A percentile compares a stretch with the other conserved stretches of the same genome.
phyloP scores from a whole-genome alignment of 179 eudicot species.

The Silene coronaria region DNA sequence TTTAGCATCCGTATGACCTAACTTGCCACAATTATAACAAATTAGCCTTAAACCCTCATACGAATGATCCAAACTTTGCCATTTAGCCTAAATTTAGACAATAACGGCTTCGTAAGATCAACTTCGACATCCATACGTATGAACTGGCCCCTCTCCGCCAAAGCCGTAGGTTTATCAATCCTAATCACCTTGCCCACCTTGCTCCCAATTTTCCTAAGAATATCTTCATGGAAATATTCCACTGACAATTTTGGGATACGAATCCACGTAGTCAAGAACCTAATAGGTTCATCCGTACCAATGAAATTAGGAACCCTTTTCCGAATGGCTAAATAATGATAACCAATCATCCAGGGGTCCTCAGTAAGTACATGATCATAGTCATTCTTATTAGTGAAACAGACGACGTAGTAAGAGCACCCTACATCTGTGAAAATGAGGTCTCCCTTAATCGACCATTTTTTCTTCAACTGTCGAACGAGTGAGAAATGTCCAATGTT shows the following conservation, averaged over 20 bases:
- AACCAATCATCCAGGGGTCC: neutral
- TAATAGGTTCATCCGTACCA: neutral
- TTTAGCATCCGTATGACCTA: neutral
- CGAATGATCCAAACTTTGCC: neutral
- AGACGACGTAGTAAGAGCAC: neutral
- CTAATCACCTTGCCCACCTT: neutral
- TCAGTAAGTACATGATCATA: neutral
- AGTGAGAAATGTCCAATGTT: neutral
- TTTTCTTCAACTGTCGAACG: neutral
- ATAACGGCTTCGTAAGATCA: neutral
- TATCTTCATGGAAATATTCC: neutral
- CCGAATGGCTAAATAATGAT: neutral
- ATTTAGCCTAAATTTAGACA: neutral
- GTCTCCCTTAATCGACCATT: neutral
- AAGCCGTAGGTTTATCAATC: neutral
- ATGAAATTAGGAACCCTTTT: slow-evolving; percentile 12
- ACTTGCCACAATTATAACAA: neutral
- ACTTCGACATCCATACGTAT: neutral
- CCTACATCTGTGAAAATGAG: neutral
- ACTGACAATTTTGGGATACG: neutral
- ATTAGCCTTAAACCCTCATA: neutral
- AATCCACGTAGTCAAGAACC: neutral
- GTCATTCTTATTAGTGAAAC: neutral
- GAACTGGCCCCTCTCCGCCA: neutral
- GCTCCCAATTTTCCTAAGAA: neutral